These are phyloP conservation scores for Penstemon barbatus DNA, from an alignment of 257 asterid genomes.

Conservation along the genomic window DNA sequence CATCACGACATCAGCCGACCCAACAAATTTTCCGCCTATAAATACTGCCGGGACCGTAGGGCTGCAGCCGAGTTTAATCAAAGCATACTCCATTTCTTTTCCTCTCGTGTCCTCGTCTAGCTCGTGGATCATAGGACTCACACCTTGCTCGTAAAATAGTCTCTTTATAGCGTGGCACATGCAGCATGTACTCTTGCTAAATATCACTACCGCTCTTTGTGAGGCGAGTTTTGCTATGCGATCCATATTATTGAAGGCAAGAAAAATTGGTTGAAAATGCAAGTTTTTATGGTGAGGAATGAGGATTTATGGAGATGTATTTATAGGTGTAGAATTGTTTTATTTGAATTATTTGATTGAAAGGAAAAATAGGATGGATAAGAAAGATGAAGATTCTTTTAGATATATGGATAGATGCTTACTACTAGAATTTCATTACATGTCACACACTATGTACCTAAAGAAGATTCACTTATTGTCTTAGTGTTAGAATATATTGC, in stretches of 20 bases:
- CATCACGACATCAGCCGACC: conserved; percentile 65
- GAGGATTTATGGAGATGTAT: conserved; percentile 26
- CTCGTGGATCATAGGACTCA: conserved; percentile 70
- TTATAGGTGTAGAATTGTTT: conserved; percentile 30
- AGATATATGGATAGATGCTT: conserved; percentile 28
- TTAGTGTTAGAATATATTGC: neutral
- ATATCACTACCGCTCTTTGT: conserved; percentile 69
- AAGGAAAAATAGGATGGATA: neutral
- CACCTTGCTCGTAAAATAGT: conserved; percentile 77
- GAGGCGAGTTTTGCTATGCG: conserved; percentile 34
- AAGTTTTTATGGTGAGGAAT: neutral
- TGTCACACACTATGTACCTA: conserved; percentile 4
- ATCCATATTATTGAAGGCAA: conserved; percentile 26
- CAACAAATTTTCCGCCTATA: conserved; percentile 64
- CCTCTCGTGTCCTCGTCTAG: conserved; percentile 59
- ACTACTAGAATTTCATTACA: neutral
- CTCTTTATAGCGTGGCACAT: conserved; percentile 85
- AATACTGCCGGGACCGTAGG: conserved; percentile 76
- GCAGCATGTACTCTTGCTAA: conserved; percentile 79
- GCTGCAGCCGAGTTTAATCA: conserved; percentile 59
- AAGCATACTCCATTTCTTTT: conserved; percentile 62
- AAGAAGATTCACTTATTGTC: conserved; percentile 28
- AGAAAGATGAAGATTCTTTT: conserved; percentile 26
- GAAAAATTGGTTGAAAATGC: neutral
- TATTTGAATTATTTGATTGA: conserved; percentile 3